Base-by-base conservation (phyloP, 106 monocot species). In the Dioscorea alata region DNA sequence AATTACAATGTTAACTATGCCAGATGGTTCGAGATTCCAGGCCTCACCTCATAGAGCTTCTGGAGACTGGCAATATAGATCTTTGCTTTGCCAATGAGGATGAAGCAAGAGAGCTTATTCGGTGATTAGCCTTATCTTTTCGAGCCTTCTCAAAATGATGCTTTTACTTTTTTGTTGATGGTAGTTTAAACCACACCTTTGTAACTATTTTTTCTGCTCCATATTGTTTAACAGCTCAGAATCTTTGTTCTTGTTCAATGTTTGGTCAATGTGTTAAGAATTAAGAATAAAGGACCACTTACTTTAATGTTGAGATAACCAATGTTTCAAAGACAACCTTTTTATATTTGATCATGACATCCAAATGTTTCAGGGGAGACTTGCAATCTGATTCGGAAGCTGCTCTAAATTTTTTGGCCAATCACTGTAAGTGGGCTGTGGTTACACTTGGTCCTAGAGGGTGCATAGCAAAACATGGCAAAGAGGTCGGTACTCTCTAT, bases 41-140 rank as follows among this genome's bases (percentile, higher is more conserved):
- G 63, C 56, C 59, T 12, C 79, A 77, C 25, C 81, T 93, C 51
- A 74, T 93, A 64, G 72, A 80, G 32, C 66, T 93, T 19, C 66
- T 93, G 70, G 82, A 86, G 70, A 81, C 77, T 31, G 89, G 89
- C 34, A 70, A 78, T 64, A 80, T 93, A 57, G 89, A 93, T 34
- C 89, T 93, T 73, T 93, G 93, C 69, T 93, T 93, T 74, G 93
- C 93, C 14, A 93, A 93, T 72, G 93, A 93, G 54, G 93, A 93
- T 78, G 93, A 93, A 75, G 93, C 93, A 23, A 84, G 78, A 77
- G 89, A 93, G 77, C 89, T 93, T 60, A 61, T 82, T 61, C 86
- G 93, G 93, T 92, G 49, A 83, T 65, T 25, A 16, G 24, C 24
- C 13, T 14, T 65, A 19, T 50, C 42, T 6, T 19, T 14, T 54